phyloP scores from a whole-genome alignment of 208 protist genomes.

The Leishmania aethiopica region DNA sequence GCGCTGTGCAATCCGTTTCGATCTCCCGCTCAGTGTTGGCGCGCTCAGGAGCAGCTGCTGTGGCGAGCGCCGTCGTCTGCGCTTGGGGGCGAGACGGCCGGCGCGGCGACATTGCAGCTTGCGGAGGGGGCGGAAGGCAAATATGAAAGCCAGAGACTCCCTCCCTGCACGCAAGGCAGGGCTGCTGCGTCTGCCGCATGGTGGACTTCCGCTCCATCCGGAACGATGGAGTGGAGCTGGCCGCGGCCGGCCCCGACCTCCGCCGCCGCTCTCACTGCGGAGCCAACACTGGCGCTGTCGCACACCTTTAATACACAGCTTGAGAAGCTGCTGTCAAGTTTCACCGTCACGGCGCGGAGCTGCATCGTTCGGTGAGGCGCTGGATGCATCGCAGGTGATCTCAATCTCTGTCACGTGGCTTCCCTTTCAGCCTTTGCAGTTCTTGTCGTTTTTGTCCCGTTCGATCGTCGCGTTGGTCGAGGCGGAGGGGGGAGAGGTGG shows the following conservation, averaged over 20 bases:
- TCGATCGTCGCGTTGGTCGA: background rate
- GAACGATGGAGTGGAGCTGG: conserved; percentile 45
- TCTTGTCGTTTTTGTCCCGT: background rate
- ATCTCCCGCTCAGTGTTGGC: conserved; percentile 40
- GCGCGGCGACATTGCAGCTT: background rate
- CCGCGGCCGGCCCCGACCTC: conserved; percentile 33
- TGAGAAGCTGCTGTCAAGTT: conserved; percentile 55
- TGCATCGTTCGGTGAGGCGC: conserved; percentile 42
- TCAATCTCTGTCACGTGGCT: background rate
- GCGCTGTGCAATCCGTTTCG: conserved; percentile 84
- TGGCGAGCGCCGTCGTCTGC: background rate
- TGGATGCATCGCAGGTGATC: background rate
- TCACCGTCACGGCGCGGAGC: conserved; percentile 68
- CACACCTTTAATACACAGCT: conserved; percentile 60
- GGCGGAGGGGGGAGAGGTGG: background rate
- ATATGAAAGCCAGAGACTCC: conserved; percentile 1
- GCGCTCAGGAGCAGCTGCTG: conserved; percentile 50
- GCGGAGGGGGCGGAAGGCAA: background rate
- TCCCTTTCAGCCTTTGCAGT: background rate
- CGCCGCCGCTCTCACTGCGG: conserved; percentile 21
- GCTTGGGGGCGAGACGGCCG: background rate
- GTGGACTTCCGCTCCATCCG: conserved; percentile 12
- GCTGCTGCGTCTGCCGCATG: background rate
- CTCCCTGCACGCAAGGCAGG: background rate
- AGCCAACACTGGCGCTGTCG: conserved; percentile 68